Percentiles rank a stretch among this genome's conserved stretches.
Conservation (phyloP, 2,329 filamentous ascomycete species). For the Grosmannia clavigera region DNA sequence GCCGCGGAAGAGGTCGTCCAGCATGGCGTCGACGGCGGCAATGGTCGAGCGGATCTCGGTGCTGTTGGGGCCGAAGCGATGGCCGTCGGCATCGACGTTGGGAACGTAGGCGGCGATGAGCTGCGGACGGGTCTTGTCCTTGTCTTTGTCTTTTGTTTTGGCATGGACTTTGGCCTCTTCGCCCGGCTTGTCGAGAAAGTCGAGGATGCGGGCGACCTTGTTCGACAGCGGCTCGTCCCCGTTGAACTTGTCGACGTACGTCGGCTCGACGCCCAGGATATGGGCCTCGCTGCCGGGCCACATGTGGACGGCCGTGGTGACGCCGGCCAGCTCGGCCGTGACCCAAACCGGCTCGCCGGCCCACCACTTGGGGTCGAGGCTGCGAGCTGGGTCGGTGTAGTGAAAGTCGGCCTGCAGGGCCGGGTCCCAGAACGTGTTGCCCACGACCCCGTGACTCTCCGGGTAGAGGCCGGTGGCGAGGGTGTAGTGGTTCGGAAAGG, state of each 20-base stretch:
- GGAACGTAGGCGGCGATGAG: conserved; percentile 92
- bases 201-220: conserved; percentile 70
- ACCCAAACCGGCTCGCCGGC: conserved; percentile 87
- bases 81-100: conserved; percentile 77
- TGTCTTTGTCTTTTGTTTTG: too few species aligned
- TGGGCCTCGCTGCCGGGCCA: conserved; percentile 95
- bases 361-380: conserved; percentile 88
- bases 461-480: conserved; percentile 86
- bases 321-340: conserved; percentile 72
- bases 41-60: conserved; percentile 80
- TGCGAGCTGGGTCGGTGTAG: conserved; percentile 65
- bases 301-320: conserved; percentile 85
- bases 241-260: conserved; percentile 76
- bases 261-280: conserved; percentile 61
- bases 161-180: conserved; percentile 28
- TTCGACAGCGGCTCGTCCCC: conserved; percentile 57
- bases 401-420: conserved; percentile 66
- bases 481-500: conserved; percentile 94
- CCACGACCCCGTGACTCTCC: conserved; percentile 83
- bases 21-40: conserved; percentile 65
- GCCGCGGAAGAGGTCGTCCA: conserved; percentile 62
- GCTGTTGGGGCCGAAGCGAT: conserved; percentile 85
- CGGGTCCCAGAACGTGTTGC: conserved; percentile 92
- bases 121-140: conserved; percentile 47
- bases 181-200: conserved; percentile 75